Percentiles rank a stretch among this genome's conserved stretches.
Evolutionary conservation across 495 filamentous ascomycete species (phyloP).

Genomic region (Neurospora sp.): DNA sequence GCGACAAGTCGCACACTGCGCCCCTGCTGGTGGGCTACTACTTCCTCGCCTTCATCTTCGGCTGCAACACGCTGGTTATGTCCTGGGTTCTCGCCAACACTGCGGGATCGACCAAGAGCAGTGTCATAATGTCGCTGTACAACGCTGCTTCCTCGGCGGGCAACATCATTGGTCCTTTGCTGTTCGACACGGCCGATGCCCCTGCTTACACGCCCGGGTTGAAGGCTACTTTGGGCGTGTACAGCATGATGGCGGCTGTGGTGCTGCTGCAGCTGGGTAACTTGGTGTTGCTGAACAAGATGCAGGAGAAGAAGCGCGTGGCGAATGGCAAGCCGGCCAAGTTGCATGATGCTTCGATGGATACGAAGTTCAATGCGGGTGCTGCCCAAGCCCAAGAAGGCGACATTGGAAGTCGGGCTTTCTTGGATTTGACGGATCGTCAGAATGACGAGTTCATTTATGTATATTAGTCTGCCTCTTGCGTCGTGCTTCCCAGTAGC

Average conservation of each 20-base stretch:
- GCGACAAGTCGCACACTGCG: constrained; percentile 27
- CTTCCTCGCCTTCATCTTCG: constrained; percentile 50
- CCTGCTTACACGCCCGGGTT: constrained; percentile 50
- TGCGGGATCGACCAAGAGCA: constrained; percentile 64
- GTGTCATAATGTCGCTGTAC: constrained; percentile 48
- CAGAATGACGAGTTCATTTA: constrained; percentile 62
- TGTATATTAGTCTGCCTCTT: constrained; percentile 37
- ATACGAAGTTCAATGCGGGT: constrained; percentile 19
- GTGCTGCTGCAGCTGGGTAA: constrained; percentile 42
- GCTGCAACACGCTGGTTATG: constrained; percentile 38
- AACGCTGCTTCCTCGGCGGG: constrained; percentile 51
- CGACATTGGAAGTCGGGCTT: constrained; percentile 29
- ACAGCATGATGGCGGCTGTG: constrained; percentile 39
- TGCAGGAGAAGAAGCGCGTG: constrained; percentile 42
- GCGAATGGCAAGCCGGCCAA: constrained; percentile 45
- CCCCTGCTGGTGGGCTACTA: constrained; percentile 50
- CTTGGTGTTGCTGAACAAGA: constrained; percentile 43
- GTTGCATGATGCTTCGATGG: constrained; percentile 49
- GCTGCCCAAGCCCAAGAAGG: not conserved
- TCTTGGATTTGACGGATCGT: constrained; percentile 48
- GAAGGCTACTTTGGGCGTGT: constrained; percentile 45
- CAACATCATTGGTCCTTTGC: constrained; percentile 59
- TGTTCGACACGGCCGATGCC: constrained; percentile 50
- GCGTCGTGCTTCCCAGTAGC: not conserved
- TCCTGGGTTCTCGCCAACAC: constrained; percentile 48